Base-by-base conservation (phyloP, 83 land plant genomes). In the Picea engelmannii region DNA sequence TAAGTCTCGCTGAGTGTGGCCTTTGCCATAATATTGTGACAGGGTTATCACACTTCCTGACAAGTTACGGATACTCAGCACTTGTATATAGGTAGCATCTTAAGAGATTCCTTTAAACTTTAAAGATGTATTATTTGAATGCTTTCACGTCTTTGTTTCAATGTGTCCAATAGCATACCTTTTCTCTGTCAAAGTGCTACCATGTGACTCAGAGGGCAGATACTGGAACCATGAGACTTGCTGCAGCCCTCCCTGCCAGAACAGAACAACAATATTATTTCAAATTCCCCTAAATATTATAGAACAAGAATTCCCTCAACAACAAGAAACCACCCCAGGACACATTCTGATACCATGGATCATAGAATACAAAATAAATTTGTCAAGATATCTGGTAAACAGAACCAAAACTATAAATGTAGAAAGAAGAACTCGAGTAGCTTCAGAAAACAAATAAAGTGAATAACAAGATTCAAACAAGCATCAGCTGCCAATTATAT, bases 211-310 rank as follows among this genome's bases (percentile, higher is more conserved):
- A 62, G 70, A 60, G 21, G 94, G 94, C 27, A 92, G 86, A 73
- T 90, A 88, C 84, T 92, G 94, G 68, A 92, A 92, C 94, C 94
- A 92, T 58, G 94, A 92, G 69, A 90, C 61, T 27, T 84, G 86
- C 58, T 90, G 89, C 47, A 90, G 85, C 62, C 90, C 94, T 71
- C 92, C 94, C 94, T 92, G 84, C 38, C 61, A 82, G 24, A 67
- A 69, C 5, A 76, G 38, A 58, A 20, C 17, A 35, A 40, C 9
- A 5, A 75, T 47, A 73, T 47, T 12, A 73, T 73, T 44, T 47
- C 76, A 42, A 73, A 21, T 18, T 71, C 20, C 24, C 15, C 55
- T 9, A 44, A 44, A 44, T 9, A 73, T 44, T n/a, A 73, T n/a
- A 40, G 2, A 42, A 69, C 38, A 47, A 40, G 76, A n/a, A 44